Base-by-base conservation (phyloP, 768 basidiomycete genomes). In the Sistotremastrum niveocremeum region DNA sequence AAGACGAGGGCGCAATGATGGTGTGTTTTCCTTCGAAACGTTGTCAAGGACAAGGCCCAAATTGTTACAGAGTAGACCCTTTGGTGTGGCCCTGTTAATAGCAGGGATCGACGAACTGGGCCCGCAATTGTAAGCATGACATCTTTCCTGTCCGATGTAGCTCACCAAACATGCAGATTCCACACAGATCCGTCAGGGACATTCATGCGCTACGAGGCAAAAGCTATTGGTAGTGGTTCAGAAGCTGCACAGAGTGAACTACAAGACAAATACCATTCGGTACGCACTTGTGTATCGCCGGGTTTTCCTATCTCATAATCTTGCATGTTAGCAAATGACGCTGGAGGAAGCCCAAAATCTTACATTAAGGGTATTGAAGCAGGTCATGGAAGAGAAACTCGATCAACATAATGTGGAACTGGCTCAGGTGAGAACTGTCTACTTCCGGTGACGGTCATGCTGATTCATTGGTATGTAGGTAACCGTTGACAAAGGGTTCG, bases 321-420 rank as follows among this genome's bases (percentile, higher is more conserved):
- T 31, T 38, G 5, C 28, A 28, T 37, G 46, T n/a, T 56, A 98
- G 94, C 80, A 81, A 77, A 94, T 98, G 80, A 81, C 84, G 6
- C 68, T 98, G 28, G 64, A 71, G 52, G 90, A 95, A 63, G 95
- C 91, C 0, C 88, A 97, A 54, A 69, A 76, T 36, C 67, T 98
- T 51, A 83, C 87, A 3, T 67, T 98, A 44, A 81, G 78, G 51
- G 88, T 98, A 40, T 69, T 98, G 51, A 98, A 99, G 68, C 91
- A 98, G 67, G 95, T 98, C 39, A 99, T 98, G 95, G 95, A 98
- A 63, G 95, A 98, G 68, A 97, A 95, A 62, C 76, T 99, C 38
- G 94, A 98, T 65, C 88, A 95, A 55, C 93, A 97, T 68, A 98
- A 99, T 55, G 93, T 98, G 29, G 93, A 98, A 63, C 72, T 99